Percentiles rank a stretch among this genome's conserved stretches.
Evolutionary conservation across 164 flowering plant genomes (phyloP).

Genomic region (Magnolia sinica): DNA sequence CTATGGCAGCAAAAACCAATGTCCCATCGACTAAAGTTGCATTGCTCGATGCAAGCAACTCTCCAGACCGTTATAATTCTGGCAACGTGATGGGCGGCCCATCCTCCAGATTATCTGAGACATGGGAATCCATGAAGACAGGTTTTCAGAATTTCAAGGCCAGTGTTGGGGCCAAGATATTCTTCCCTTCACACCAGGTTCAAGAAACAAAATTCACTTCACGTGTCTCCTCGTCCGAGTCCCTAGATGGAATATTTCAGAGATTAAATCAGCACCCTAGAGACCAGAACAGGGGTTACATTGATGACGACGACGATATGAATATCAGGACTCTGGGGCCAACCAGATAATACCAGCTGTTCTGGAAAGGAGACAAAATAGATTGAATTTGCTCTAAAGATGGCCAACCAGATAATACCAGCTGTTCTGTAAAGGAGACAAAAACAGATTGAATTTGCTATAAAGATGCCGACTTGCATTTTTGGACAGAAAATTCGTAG

Average conservation of each 20-base stretch:
- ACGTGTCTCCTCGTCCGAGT: slow-evolving; percentile 57
- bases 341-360: slow-evolving; percentile 18
- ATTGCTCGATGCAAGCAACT: slow-evolving; percentile 45
- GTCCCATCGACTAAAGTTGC: slow-evolving; percentile 52
- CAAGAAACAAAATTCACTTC: slow-evolving; percentile 40
- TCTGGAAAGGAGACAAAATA: neutral
- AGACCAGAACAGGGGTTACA: slow-evolving; percentile 32
- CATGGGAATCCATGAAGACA: slow-evolving; percentile 78
- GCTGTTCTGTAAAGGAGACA: neutral
- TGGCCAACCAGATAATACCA: slow-evolving; percentile 21
- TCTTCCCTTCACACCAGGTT: slow-evolving; percentile 59
- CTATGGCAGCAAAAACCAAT: slow-evolving; percentile 36
- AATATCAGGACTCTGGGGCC: slow-evolving; percentile 14
- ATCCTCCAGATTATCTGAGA: slow-evolving; percentile 54
- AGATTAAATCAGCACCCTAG: slow-evolving; percentile 62
- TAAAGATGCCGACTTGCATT: no score
- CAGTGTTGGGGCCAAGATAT: slow-evolving; percentile 71
- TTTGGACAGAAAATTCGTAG: no score
- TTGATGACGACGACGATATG: slow-evolving; percentile 22
- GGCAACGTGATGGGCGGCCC: slow-evolving; percentile 22
- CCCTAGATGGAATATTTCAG: slow-evolving; percentile 89
- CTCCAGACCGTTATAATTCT: slow-evolving; percentile 18
- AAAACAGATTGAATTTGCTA: no score
- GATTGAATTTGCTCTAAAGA: no score
- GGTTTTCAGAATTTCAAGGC: slow-evolving; percentile 78